These are phyloP conservation scores for Aspergillus sclerotioniger DNA, from an alignment of 495 filamentous ascomycete genomes.

Conservation along the genomic window DNA sequence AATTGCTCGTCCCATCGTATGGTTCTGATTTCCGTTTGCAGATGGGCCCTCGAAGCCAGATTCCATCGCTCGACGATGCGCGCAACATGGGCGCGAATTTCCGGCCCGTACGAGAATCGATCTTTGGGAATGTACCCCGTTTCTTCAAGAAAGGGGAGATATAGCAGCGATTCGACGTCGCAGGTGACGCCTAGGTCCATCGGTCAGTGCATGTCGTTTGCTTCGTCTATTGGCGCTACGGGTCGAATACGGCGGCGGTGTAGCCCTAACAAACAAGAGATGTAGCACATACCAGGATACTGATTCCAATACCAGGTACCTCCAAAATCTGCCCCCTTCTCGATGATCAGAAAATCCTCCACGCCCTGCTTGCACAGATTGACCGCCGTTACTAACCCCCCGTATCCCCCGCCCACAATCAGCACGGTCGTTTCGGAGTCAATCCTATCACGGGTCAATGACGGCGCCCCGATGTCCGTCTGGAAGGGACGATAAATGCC, in stretches of 20 bases:
- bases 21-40: background rate
- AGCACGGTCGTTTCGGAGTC: too few relatives aligned
- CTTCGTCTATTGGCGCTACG: too few relatives aligned
- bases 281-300: slow-evolving; percentile 21
- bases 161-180: slow-evolving; percentile 31
- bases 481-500: too few relatives aligned
- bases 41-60: background rate
- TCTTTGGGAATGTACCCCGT: slow-evolving; percentile 54
- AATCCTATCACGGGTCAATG: too few relatives aligned
- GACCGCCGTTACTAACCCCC: background rate
- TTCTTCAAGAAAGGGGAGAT: slow-evolving; percentile 58
- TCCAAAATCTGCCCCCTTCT: slow-evolving; percentile 47
- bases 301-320: slow-evolving; percentile 52
- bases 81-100: slow-evolving; percentile 28
- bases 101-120: slow-evolving; percentile 22
- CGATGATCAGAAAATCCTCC: slow-evolving; percentile 30
- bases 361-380: background rate
- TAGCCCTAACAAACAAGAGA: too few relatives aligned
- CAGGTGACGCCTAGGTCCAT: slow-evolving; percentile 21
- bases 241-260: too few relatives aligned
- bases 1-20: slow-evolving; percentile 1
- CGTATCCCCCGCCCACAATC: slow-evolving; percentile 3
- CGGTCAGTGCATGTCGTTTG: too few relatives aligned
- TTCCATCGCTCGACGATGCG: slow-evolving; percentile 35
- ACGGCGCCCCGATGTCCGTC: too few relatives aligned